Conservation (phyloP, 164 flowering plant genomes). For the Houttuynia cordata region DNA sequence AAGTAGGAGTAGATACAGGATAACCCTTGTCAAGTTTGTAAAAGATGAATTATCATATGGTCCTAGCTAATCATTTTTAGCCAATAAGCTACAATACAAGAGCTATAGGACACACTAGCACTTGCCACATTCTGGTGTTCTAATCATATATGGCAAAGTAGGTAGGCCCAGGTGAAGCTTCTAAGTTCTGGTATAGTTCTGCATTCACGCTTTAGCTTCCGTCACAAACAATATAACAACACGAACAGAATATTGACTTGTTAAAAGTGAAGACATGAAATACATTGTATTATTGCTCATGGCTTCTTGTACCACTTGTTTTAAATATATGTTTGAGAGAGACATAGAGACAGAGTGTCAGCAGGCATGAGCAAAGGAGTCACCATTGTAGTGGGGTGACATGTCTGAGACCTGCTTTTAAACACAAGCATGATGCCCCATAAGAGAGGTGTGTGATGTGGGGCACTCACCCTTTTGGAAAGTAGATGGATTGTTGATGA, state of each 20-base stretch:
- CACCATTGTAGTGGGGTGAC: conserved; percentile 6
- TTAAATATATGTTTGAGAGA: no score
- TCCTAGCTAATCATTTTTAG: no score
- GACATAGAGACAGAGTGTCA: no score
- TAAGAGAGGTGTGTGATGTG: conserved; percentile 6
- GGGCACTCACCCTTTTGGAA: conserved; percentile 9
- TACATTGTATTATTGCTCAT: background rate
- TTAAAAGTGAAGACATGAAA: background rate
- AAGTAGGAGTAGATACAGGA: no score
- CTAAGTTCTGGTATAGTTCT: background rate
- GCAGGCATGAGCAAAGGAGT: background rate
- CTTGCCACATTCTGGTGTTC: no score
- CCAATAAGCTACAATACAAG: no score
- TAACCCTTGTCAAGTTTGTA: no score
- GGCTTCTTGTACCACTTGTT: no score
- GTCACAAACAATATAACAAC: background rate
- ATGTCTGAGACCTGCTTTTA: conserved; percentile 4
- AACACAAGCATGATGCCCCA: conserved; percentile 15
- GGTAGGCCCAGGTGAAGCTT: background rate
- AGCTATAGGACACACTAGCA: no score
- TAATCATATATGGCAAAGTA: background rate
- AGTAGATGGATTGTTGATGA: conserved; percentile 12
- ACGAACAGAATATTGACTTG: conserved; percentile 1
- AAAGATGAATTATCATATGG: no score
- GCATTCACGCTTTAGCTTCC: no score